Conservation (phyloP, 1,284 basidiomycete species). For the Pterula multifida region DNA sequence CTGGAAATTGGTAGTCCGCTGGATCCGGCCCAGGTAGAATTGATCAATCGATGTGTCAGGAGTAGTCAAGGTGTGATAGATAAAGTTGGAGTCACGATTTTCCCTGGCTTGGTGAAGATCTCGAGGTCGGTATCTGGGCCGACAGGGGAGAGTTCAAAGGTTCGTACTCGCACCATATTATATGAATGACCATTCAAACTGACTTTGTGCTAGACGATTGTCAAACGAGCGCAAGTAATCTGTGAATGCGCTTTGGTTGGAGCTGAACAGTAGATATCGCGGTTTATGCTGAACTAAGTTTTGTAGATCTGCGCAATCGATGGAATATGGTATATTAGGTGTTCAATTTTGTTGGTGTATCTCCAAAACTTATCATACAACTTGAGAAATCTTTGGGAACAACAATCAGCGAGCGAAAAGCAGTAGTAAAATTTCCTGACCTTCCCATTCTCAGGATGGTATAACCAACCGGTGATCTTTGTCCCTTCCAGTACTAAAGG, state of each 20-base stretch:
- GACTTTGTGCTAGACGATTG: slow-evolving; percentile 35
- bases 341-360: too few relatives aligned
- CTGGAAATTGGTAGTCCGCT: slow-evolving; percentile 62
- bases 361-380: too few relatives aligned
- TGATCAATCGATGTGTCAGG: slow-evolving; percentile 64
- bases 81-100: slow-evolving; percentile 67
- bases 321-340: too few relatives aligned
- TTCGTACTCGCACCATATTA: too few relatives aligned
- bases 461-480: slow-evolving; percentile 52
- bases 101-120: slow-evolving; percentile 76
- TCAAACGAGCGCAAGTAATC: slow-evolving; percentile 71
- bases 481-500: slow-evolving; percentile 44
- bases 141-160: too few relatives aligned
- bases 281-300: neutral
- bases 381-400: too few relatives aligned
- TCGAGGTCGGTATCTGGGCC: slow-evolving; percentile 21
- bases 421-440: slow-evolving; percentile 16
- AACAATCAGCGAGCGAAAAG: too few relatives aligned
- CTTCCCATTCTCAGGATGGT: slow-evolving; percentile 50
- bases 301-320: too few relatives aligned
- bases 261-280: neutral
- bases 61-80: slow-evolving; percentile 61
- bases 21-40: slow-evolving; percentile 59
- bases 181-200: too few relatives aligned
- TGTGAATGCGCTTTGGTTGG: slow-evolving; percentile 60